Percentiles rank a stretch among this genome's conserved stretches.
These are phyloP conservation scores for Leccinellum luteum DNA, from an alignment of 768 basidiomycete species.

Conservation along the genomic window DNA sequence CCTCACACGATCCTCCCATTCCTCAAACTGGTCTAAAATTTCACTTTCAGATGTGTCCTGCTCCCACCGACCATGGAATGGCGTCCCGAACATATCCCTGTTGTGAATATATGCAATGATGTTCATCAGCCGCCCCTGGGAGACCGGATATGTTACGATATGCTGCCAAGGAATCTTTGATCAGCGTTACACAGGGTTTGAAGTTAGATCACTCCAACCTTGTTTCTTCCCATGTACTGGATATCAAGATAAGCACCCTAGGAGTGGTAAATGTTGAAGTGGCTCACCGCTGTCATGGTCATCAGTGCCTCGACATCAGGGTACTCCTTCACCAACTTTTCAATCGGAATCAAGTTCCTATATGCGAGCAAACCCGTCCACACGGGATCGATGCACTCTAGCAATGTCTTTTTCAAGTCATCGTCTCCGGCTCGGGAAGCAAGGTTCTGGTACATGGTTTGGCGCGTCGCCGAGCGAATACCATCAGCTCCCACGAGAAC, in stretches of 20 bases:
- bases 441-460: conserved; percentile 22
- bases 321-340: conserved; percentile 28
- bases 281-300: conserved; percentile 23
- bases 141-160: conserved; percentile 39
- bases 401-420: conserved; percentile 5
- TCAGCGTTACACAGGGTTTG: not conserved
- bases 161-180: conserved; percentile 28
- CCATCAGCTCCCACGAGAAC: conserved; percentile 45
- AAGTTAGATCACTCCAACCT: conserved; percentile 2
- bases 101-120: conserved; percentile 33
- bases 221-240: conserved; percentile 26
- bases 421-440: conserved; percentile 8
- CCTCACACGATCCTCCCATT: conserved; percentile 20
- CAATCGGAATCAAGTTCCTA: conserved; percentile 34
- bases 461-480: conserved; percentile 36
- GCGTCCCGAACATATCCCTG: conserved; percentile 27
- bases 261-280: not conserved
- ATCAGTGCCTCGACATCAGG: conserved; percentile 29
- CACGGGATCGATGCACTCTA: conserved; percentile 31
- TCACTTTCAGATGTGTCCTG: conserved; percentile 32
- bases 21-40: conserved; percentile 26
- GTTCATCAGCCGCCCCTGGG: conserved; percentile 36
- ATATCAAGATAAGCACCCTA: not conserved
- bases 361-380: conserved; percentile 41
- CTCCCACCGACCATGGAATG: conserved; percentile 31